These are phyloP conservation scores for Skeletonema marinoi DNA, from an alignment of 108 stramenopile species.

Conservation along the genomic window DNA sequence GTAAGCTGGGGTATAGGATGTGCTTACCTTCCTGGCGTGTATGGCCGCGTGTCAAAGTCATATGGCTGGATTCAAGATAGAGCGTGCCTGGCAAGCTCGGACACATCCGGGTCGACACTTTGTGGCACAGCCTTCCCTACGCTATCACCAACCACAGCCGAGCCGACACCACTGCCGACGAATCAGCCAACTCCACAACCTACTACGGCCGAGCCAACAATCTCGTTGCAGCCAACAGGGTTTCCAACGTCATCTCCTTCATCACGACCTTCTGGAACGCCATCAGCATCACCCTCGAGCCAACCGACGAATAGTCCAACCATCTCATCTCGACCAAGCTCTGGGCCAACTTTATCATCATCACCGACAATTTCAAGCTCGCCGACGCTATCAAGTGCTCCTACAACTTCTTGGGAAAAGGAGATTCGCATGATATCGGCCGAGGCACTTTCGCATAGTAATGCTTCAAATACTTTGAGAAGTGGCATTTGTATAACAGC, in stretches of 20 bases:
- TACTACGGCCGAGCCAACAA: conserved; percentile 1
- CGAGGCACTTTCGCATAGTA: neutral
- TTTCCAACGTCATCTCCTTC: conserved; percentile 3
- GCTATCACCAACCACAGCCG: neutral
- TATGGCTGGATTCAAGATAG: conserved; percentile 8
- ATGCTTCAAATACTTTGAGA: neutral
- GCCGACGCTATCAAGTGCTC: neutral
- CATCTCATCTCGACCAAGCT: neutral
- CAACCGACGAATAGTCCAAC: neutral
- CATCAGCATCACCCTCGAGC: neutral
- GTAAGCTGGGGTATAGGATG: conserved; percentile 27
- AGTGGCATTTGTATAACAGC: neutral
- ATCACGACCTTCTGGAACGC: neutral
- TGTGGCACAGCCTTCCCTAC: neutral
- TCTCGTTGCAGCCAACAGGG: neutral
- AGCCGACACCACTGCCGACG: conserved; percentile 1
- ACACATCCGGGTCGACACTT: neutral
- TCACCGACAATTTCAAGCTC: neutral
- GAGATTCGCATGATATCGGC: neutral
- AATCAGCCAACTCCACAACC: conserved; percentile 1
- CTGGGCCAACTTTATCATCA: neutral
- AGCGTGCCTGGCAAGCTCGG: conserved; percentile 1
- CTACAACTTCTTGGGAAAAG: neutral
- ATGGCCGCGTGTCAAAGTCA: neutral
- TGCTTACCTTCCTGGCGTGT: conserved; percentile 21